Evolutionary conservation across 495 filamentous ascomycete species (phyloP).

Genomic region (Evernia prunastri): DNA sequence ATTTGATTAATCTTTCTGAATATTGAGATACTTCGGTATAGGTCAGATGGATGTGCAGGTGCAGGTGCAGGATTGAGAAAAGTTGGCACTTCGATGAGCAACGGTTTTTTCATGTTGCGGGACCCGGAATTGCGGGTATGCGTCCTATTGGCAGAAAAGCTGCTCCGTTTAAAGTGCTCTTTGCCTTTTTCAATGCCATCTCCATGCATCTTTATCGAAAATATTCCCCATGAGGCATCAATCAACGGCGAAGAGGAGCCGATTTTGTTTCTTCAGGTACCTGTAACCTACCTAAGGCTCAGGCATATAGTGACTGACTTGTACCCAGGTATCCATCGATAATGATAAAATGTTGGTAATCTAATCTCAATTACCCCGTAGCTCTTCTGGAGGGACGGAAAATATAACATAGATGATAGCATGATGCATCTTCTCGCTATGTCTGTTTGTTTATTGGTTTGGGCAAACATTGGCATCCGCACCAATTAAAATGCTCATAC

Average conservation of each 20-base stretch:
- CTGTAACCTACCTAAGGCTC: too few species aligned
- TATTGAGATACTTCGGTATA: too few species aligned
- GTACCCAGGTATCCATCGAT: too few species aligned
- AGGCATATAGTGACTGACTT: too few species aligned
- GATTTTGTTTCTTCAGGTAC: too few species aligned
- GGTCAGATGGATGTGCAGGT: background rate
- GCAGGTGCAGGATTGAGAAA: background rate
- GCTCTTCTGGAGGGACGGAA: too few species aligned
- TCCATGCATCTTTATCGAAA: background rate
- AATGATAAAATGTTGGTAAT: too few species aligned
- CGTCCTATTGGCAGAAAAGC: background rate
- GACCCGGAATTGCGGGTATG: background rate
- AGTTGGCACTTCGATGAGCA: background rate
- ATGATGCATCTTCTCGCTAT: background rate
- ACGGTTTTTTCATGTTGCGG: background rate
- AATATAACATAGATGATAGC: too few species aligned
- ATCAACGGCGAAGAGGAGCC: background rate
- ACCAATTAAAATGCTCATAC: background rate
- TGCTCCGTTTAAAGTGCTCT: background rate
- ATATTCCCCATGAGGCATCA: background rate
- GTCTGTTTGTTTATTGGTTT: background rate
- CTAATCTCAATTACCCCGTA: too few species aligned
- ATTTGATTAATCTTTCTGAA: too few species aligned
- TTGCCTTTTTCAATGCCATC: background rate
- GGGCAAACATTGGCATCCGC: background rate